These are phyloP conservation scores for Scheffersomyces segobiensis DNA, from an alignment of 1,139 yeast genomes.

Conservation along the genomic window DNA sequence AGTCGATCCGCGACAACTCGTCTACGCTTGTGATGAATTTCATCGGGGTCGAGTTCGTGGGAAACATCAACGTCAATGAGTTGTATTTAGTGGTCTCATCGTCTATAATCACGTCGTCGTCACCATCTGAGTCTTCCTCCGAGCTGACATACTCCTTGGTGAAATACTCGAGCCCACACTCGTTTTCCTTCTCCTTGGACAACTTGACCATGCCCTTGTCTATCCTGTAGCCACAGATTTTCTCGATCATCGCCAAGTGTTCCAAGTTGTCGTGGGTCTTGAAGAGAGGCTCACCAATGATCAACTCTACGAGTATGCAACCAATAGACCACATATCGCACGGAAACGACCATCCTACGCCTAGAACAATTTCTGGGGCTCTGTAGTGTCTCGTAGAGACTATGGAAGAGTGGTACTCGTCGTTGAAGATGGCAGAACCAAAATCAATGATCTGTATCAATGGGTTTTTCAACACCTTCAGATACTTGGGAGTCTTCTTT, in stretches of 20 bases:
- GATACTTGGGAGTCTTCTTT: slow-evolving; percentile 38
- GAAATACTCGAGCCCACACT: slow-evolving; percentile 44
- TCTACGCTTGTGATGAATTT: slow-evolving; percentile 55
- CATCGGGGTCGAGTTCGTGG: slow-evolving; percentile 38
- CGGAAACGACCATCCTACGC: slow-evolving; percentile 88
- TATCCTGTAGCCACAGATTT: slow-evolving; percentile 52
- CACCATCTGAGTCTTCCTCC: slow-evolving; percentile 17
- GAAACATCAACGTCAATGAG: slow-evolving; percentile 34
- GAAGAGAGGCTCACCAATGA: slow-evolving; percentile 94
- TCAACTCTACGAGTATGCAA: slow-evolving; percentile 85
- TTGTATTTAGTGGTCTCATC: slow-evolving; percentile 26
- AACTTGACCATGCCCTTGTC: slow-evolving; percentile 38
- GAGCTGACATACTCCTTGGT: slow-evolving; percentile 25
- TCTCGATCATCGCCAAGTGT: slow-evolving; percentile 94
- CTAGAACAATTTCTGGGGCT: slow-evolving; percentile 94
- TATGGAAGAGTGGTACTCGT: slow-evolving; percentile 89
- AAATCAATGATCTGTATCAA: slow-evolving; percentile 89
- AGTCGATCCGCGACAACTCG: slow-evolving; percentile 52
- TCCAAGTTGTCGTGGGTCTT: slow-evolving; percentile 94
- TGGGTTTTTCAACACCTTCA: slow-evolving; percentile 69
- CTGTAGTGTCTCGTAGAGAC: slow-evolving; percentile 96
- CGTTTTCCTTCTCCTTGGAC: slow-evolving; percentile 40
- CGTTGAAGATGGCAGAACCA: slow-evolving; percentile 91
- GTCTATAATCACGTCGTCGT: slow-evolving; percentile 31
- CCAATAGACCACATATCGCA: slow-evolving; percentile 98